Conservation (phyloP, 768 basidiomycete genomes). For the Ephemerocybe angulata region DNA sequence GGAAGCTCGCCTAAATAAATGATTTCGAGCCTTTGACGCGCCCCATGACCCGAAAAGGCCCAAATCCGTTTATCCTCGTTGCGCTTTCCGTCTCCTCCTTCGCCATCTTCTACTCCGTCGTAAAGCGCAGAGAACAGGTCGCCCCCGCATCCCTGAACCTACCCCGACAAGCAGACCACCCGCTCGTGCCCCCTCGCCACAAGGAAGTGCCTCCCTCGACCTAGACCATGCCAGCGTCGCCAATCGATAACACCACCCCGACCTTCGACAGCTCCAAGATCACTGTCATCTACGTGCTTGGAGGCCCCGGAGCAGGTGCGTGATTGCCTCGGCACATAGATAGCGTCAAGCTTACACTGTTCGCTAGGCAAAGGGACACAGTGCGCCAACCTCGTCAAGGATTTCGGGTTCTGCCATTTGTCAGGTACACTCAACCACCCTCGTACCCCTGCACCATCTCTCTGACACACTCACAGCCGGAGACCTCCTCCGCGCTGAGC, state of each 20-base stretch:
- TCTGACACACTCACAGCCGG: slow-evolving; percentile 57
- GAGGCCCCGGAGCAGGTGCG: slow-evolving; percentile 91
- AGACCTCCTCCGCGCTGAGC: slow-evolving; percentile 95
- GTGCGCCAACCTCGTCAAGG: slow-evolving; percentile 76
- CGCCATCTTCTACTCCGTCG: slow-evolving; percentile 51
- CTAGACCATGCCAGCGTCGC: slow-evolving; percentile 24
- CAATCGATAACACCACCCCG: slow-evolving; percentile 33
- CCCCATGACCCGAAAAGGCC: slow-evolving; percentile 34
- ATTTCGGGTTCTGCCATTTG: slow-evolving; percentile 88
- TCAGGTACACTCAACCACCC: slow-evolving; percentile 56
- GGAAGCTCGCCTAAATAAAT: background rate
- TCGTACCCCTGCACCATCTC: slow-evolving; percentile 7
- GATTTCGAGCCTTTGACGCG: background rate
- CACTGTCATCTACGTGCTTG: slow-evolving; percentile 90
- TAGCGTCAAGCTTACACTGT: slow-evolving; percentile 3
- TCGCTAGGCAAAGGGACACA: slow-evolving; percentile 91
- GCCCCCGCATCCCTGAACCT: slow-evolving; percentile 59
- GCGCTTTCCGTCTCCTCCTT: slow-evolving; percentile 55
- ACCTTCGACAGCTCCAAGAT: slow-evolving; percentile 71
- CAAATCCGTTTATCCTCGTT: slow-evolving; percentile 62
- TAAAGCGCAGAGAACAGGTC: slow-evolving; percentile 53
- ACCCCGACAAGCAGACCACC: slow-evolving; percentile 61
- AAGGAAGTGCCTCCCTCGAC: slow-evolving; percentile 23
- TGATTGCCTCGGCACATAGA: background rate
- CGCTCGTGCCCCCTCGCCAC: slow-evolving; percentile 61